Evolutionary conservation across 192 early-diverging fungal genomes (phyloP).

Genomic region (Mortierella claussenii): DNA sequence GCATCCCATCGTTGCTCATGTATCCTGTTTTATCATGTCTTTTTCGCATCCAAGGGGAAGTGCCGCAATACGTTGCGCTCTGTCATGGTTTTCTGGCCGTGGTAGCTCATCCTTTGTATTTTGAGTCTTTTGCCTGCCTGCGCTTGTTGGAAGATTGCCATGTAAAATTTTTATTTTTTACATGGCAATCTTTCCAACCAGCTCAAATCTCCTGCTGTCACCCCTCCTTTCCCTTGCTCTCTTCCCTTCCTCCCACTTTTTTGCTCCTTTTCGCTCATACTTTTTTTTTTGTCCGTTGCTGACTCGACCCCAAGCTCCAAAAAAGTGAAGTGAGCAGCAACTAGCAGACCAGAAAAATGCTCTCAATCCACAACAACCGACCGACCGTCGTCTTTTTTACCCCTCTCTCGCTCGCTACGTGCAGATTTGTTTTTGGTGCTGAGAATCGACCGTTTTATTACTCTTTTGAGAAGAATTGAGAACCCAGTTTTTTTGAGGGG

Average conservation of each 20-base stretch:
- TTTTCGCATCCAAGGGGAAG: too few species aligned
- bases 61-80: too few species aligned
- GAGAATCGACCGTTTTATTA: slow-evolving; percentile 14
- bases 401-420: neutral
- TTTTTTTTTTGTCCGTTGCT: too few species aligned
- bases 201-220: too few species aligned
- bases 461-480: neutral
- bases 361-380: slow-evolving; percentile 24
- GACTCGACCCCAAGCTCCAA: slow-evolving; percentile 9
- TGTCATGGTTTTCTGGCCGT: too few species aligned
- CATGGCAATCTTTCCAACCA: too few species aligned
- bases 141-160: too few species aligned
- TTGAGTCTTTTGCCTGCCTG: too few species aligned
- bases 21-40: too few species aligned
- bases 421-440: neutral
- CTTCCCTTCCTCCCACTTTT: slow-evolving; percentile 5
- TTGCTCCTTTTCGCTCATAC: slow-evolving; percentile 8
- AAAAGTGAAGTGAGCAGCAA: neutral
- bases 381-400: slow-evolving; percentile 9
- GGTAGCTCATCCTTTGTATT: too few species aligned
- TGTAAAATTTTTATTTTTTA: too few species aligned
- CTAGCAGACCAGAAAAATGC: slow-evolving; percentile 15
- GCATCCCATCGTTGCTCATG: too few species aligned
- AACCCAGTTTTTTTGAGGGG: neutral
- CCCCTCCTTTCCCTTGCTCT: neutral